A percentile compares a stretch with the other conserved stretches of the same genome.
Evolutionary conservation across 2,329 filamentous ascomycete genomes (phyloP).

Genomic region (Alternaria arborescens): DNA sequence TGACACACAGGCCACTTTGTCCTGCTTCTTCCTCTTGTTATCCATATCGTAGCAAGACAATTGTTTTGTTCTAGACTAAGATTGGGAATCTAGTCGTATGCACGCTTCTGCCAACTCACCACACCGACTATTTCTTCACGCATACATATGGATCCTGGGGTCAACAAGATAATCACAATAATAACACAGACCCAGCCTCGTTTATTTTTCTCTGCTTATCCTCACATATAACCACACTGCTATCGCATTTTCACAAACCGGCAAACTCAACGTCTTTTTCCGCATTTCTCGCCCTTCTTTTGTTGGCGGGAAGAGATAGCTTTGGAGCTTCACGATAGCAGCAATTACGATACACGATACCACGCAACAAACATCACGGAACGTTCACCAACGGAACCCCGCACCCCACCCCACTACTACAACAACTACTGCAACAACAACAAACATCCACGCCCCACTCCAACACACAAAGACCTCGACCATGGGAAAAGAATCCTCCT

Average conservation of each 20-base stretch:
- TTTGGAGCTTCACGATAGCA: neutral
- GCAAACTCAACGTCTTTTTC: neutral
- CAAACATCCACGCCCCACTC: neutral
- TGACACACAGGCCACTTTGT: constrained; percentile 4
- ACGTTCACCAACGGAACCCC: neutral
- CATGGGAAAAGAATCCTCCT: constrained; percentile 40
- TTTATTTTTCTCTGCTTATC: neutral
- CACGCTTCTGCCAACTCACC: constrained; percentile 5
- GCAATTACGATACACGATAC: neutral
- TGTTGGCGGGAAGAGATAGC: neutral
- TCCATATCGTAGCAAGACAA: neutral
- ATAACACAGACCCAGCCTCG: neutral
- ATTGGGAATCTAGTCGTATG: neutral
- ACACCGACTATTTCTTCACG: constrained; percentile 3
- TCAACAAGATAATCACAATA: neutral
- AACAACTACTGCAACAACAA: neutral
- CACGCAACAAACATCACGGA: neutral
- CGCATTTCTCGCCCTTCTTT: neutral
- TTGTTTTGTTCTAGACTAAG: neutral
- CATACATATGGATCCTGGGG: neutral
- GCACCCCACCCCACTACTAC: neutral
- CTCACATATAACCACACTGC: neutral
- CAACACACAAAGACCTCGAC: neutral
- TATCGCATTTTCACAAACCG: neutral
- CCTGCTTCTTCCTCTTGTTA: neutral